phyloP scores from a whole-genome alignment of 177 flowering plant species.

The Vitis hybrid region DNA sequence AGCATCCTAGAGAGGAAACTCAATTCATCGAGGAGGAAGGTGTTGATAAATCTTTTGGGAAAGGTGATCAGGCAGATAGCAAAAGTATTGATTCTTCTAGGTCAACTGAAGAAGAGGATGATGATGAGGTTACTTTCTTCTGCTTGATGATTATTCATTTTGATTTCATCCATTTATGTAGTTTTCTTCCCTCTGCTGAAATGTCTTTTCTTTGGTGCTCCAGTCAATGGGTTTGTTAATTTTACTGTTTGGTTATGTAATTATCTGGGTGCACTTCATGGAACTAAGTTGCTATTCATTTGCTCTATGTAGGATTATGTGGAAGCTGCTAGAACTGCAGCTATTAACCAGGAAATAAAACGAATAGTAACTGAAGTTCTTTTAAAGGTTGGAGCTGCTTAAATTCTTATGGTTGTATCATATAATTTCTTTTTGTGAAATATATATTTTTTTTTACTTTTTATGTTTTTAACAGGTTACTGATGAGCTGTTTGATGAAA shows the following conservation, averaged over 20 bases:
- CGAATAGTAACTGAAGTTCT: slow-evolving; percentile 93
- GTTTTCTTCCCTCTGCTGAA: not conserved
- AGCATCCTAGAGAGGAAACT: slow-evolving; percentile 44
- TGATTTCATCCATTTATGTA: not conserved
- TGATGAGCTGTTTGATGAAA: slow-evolving; percentile 96
- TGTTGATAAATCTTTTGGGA: slow-evolving; percentile 45
- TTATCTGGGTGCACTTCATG: not conserved
- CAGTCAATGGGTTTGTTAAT: no score
- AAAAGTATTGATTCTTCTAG: slow-evolving; percentile 70
- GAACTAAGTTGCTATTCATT: not conserved
- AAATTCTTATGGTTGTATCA: not conserved
- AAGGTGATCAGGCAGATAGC: slow-evolving; percentile 58
- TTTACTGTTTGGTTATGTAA: not conserved
- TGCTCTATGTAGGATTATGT: slow-evolving; percentile 61
- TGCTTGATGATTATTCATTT: not conserved
- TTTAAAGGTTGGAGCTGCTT: slow-evolving; percentile 58
- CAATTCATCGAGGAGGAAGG: slow-evolving; percentile 56
- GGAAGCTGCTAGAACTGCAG: slow-evolving; percentile 81
- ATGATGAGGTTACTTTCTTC: slow-evolving; percentile 62
- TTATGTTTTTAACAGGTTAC: slow-evolving; percentile 66
- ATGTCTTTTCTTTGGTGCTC: not conserved
- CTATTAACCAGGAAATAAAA: slow-evolving; percentile 91
- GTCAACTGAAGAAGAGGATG: slow-evolving; percentile 85
- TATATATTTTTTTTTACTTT: not conserved
- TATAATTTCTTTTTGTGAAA: not conserved